Percentiles rank a stretch among this genome's conserved stretches.
Evolutionary conservation across 139 green algal genomes (phyloP).

Genomic region (Gonium pectorale): DNA sequence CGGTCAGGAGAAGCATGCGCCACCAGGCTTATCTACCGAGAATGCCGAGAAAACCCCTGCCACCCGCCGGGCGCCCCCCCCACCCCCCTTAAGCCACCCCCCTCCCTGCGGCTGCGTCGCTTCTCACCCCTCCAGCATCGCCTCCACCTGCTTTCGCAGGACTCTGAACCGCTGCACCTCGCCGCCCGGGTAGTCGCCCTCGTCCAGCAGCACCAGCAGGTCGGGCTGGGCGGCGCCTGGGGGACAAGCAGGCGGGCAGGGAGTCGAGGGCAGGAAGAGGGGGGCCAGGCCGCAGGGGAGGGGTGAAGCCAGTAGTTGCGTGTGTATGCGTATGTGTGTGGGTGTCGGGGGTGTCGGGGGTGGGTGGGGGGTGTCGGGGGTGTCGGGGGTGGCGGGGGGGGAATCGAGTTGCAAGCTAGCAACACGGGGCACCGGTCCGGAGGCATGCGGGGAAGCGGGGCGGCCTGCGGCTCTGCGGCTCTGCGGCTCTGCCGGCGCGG

Average conservation of each 20-base stretch:
- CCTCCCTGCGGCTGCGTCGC: not conserved
- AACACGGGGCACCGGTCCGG: too few relatives aligned
- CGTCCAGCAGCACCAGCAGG: slow-evolving; percentile 11
- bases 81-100: not conserved
- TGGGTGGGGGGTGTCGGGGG: too few relatives aligned
- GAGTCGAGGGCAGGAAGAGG: not conserved
- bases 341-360: too few relatives aligned
- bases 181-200: slow-evolving; percentile 34
- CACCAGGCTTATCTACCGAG: too few relatives aligned
- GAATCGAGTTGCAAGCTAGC: too few relatives aligned
- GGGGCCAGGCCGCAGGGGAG: not conserved
- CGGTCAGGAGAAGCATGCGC: too few relatives aligned
- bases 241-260: not conserved
- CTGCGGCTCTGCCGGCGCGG: too few relatives aligned
- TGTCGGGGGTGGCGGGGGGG: too few relatives aligned
- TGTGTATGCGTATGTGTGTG: not conserved
- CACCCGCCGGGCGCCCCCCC: too few relatives aligned
- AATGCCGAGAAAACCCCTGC: too few relatives aligned
- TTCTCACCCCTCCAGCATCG: slow-evolving; percentile 30
- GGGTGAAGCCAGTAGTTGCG: not conserved
- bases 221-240: not conserved
- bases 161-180: slow-evolving; percentile 31
- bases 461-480: too few relatives aligned
- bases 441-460: too few relatives aligned
- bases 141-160: slow-evolving; percentile 3